Percentiles rank a stretch among this genome's conserved stretches.
These are phyloP conservation scores for Kwoniella bestiolae DNA, from an alignment of 768 basidiomycete genomes.

Conservation along the genomic window DNA sequence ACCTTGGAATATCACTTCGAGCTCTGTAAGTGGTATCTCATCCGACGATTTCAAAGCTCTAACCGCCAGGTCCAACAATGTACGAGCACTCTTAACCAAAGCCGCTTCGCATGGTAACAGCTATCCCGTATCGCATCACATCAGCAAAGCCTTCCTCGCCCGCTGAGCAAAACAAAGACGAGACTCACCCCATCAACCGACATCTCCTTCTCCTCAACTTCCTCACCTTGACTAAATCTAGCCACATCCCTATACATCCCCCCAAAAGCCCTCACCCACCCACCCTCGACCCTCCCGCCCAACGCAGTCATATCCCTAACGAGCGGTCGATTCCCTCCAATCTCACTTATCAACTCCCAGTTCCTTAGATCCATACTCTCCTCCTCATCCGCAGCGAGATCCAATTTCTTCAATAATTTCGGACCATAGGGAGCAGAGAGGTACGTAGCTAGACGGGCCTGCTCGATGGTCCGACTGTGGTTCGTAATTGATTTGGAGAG, in stretches of 20 bases:
- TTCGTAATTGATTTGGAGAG: slow-evolving; percentile 29
- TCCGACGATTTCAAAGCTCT: slow-evolving; percentile 5
- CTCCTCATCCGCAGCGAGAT: background rate
- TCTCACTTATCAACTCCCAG: slow-evolving; percentile 40
- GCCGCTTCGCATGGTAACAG: slow-evolving; percentile 8
- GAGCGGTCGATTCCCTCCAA: slow-evolving; percentile 23
- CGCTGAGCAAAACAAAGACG: background rate
- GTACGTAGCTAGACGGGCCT: background rate
- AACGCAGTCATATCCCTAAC: slow-evolving; percentile 18
- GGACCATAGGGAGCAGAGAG: background rate
- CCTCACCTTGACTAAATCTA: slow-evolving; percentile 19
- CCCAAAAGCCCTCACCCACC: slow-evolving; percentile 22
- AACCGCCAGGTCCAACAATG: background rate
- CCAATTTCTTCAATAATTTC: slow-evolving; percentile 5
- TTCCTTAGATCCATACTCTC: slow-evolving; percentile 35
- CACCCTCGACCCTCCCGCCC: background rate
- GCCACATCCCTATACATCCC: slow-evolving; percentile 8
- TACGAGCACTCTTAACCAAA: background rate
- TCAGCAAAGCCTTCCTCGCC: background rate
- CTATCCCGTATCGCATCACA: background rate
- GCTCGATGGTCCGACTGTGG: slow-evolving; percentile 18
- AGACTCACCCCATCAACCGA: slow-evolving; percentile 8
- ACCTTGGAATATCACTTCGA: slow-evolving; percentile 4
- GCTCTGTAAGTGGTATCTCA: background rate
- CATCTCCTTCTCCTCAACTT: slow-evolving; percentile 11